Base-by-base conservation (phyloP, 148 eudicot genomes). In the Chenopodium quinoa region DNA sequence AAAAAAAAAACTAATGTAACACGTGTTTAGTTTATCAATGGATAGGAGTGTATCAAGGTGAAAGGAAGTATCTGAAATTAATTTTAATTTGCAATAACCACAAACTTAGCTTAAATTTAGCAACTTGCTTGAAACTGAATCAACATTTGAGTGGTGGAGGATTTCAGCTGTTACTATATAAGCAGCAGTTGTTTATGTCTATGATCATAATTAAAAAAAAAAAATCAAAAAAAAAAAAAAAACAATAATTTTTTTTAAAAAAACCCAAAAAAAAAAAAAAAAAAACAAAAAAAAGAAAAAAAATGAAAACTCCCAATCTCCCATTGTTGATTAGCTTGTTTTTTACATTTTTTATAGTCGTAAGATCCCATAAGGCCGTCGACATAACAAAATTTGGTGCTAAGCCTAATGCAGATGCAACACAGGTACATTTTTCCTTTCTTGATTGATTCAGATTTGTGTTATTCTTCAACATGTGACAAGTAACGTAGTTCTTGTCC, bases 41-140 rank as follows among this genome's bases (percentile, higher is more conserved):
- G 54, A 56, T 56, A 19, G 22, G 19, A 56, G 63, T 56, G 4
- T 16, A 58, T 50, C 63, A 58, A 58, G 63, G 63, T 58, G 20
- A 19, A 14, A 58, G 14, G n/a, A 20, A 58, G 63, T 9, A 58
- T 40, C 8, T 40, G 7, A 58, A 58, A 19, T 12, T 58, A 14
- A 58, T 4, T 11, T 66, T 1, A 25, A n/a, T 22, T 89, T 90
- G 74, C 92, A 88, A 0, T 87, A 89, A 11, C 95, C 88, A 78
- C 95, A 90, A 0, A 76, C 32, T 71, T 40, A 44, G 40, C 71
- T 58, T 10, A 60, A 58, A 0, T 8, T 60, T 17, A 20, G 77
- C 63, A 69, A 60, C 9, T 5, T 70, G 7, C 32, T 67, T 71
- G 2, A 68, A 58, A 19, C 71, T 77, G 52, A 50, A 31, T 34